Percentiles rank a stretch among this genome's conserved stretches.
Conservation (phyloP, 441 rosid species). For the Oxalis stricta region DNA sequence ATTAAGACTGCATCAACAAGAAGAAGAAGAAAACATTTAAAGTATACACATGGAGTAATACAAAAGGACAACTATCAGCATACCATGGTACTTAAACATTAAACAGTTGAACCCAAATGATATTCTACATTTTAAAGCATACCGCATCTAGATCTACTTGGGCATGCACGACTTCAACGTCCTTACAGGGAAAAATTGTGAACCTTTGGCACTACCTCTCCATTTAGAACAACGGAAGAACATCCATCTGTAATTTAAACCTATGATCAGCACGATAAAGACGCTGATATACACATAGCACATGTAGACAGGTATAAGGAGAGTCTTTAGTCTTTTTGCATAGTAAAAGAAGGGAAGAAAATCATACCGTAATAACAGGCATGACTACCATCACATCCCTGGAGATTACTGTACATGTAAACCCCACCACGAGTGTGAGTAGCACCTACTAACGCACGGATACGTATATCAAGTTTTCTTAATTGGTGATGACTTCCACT, state of each 20-base stretch:
- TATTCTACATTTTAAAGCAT: constrained; percentile 17
- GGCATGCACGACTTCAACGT: constrained; percentile 78
- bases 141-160: constrained; percentile 94
- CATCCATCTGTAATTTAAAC: constrained; percentile 61
- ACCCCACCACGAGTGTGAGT: constrained; percentile 89
- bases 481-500: constrained; percentile 98
- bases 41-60: background rate
- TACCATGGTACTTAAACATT: too few relatives aligned
- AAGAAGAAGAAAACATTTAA: too few relatives aligned
- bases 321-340: background rate
- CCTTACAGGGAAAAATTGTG: constrained; percentile 88
- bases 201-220: constrained; percentile 83
- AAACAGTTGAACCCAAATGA: too few relatives aligned
- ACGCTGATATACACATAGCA: background rate
- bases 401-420: constrained; percentile 93
- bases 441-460: constrained; percentile 73
- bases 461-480: constrained; percentile 83
- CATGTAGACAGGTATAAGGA: background rate
- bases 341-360: background rate
- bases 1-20: background rate
- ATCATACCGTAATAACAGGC: constrained; percentile 72
- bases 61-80: too few relatives aligned
- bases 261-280: background rate
- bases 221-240: constrained; percentile 67
- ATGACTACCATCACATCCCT: constrained; percentile 97